Conservation (phyloP, 441 rosid species). For the Gossypium aridum region DNA sequence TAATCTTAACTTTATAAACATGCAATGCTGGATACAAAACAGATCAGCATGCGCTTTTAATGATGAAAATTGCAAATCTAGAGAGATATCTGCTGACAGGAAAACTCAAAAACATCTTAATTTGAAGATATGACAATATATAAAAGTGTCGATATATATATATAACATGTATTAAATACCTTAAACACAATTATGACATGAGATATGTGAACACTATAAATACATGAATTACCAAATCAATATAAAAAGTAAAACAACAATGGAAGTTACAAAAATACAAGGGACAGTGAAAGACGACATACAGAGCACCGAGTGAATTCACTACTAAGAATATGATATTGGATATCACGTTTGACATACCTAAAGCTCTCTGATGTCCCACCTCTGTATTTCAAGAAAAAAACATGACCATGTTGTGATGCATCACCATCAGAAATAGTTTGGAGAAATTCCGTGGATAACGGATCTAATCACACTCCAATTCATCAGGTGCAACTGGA, state of each 20-base stretch:
- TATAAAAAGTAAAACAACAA: too few relatives aligned
- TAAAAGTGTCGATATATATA: not conserved
- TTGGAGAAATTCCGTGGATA: not conserved
- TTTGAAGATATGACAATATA: not conserved
- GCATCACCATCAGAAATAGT: not conserved
- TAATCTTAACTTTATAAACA: not conserved
- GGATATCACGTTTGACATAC: not conserved
- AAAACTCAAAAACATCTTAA: not conserved
- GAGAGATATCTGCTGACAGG: not conserved
- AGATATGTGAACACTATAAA: too few relatives aligned
- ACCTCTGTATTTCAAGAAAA: not conserved
- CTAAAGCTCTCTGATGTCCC: not conserved
- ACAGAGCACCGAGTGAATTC: not conserved
- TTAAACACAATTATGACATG: not conserved
- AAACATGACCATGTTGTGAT: not conserved
- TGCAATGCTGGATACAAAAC: not conserved
- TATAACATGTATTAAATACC: not conserved
- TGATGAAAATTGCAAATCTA: not conserved
- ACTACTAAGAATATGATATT: not conserved
- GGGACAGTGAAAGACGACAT: not conserved
- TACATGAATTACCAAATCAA: too few relatives aligned
- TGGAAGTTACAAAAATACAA: too few relatives aligned
- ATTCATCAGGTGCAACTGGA: constrained; percentile 64
- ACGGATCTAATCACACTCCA: constrained; percentile 58
- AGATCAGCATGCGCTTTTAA: not conserved